These are phyloP conservation scores for Alternaria sp. DNA, from an alignment of 2,329 filamentous ascomycete genomes.

Conservation along the genomic window DNA sequence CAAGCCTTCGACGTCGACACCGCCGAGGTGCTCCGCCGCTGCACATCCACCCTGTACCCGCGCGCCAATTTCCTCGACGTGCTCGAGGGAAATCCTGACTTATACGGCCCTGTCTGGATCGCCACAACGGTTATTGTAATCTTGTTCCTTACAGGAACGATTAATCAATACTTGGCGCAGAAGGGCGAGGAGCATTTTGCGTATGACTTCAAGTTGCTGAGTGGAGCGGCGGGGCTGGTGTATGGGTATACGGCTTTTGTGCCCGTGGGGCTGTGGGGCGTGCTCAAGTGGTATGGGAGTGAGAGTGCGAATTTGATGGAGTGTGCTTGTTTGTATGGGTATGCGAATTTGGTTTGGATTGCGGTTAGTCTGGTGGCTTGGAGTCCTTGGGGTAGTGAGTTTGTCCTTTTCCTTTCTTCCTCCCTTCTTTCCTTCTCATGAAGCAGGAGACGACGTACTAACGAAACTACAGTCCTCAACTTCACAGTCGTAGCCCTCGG, in stretches of 20 bases:
- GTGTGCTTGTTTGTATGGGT: constrained; percentile 94
- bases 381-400: constrained; percentile 73
- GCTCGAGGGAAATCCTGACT: constrained; percentile 92
- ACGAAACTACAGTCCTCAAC: constrained; percentile 68
- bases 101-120: constrained; percentile 99
- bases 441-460: neutral
- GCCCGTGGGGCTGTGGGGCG: constrained; percentile 83
- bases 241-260: constrained; percentile 91
- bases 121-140: constrained; percentile 97
- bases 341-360: constrained; percentile 97
- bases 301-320: constrained; percentile 92
- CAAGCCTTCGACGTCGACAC: constrained; percentile 99
- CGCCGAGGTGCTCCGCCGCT: constrained; percentile 82
- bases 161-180: constrained; percentile 83
- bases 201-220: constrained; percentile 90
- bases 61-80: constrained; percentile 96
- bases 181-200: constrained; percentile 74
- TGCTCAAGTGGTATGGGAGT: constrained; percentile 93
- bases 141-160: constrained; percentile 91
- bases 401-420: neutral
- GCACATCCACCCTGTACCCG: constrained; percentile 86
- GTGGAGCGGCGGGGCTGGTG: constrained; percentile 86
- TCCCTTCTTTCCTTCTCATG: too few species aligned
- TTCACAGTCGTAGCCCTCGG: constrained; percentile 86
- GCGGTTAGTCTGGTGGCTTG: constrained; percentile 90